Conservation (phyloP, 345 rosid genomes). For the Euphorbia tirucalli region DNA sequence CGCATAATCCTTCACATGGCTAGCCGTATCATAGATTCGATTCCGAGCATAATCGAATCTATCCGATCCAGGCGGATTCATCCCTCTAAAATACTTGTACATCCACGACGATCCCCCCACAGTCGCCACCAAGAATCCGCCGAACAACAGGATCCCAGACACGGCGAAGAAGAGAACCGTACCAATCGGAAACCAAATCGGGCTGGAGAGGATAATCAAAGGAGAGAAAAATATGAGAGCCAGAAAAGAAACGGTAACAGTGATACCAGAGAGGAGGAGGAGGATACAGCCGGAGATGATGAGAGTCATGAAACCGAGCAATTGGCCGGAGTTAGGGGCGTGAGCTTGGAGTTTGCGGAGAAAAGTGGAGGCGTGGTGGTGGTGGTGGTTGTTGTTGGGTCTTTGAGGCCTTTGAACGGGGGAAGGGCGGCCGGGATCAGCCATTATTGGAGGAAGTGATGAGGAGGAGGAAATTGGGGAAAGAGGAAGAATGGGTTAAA, state of each 20-base stretch:
- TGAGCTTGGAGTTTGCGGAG: conserved; percentile 47
- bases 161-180: conserved; percentile 32
- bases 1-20: conserved; percentile 75
- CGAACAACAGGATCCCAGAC: conserved; percentile 45
- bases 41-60: conserved; percentile 64
- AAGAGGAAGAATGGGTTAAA: background rate
- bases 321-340: conserved; percentile 56
- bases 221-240: conserved; percentile 60
- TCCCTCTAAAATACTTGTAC: conserved; percentile 60
- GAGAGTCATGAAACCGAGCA: conserved; percentile 52
- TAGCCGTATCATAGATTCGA: conserved; percentile 77
- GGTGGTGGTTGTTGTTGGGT: background rate
- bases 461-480: background rate
- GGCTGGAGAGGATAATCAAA: conserved; percentile 60
- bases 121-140: conserved; percentile 46
- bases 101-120: conserved; percentile 58
- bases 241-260: conserved; percentile 41
- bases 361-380: conserved; percentile 26
- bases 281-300: conserved; percentile 57
- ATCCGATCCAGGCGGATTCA: conserved; percentile 69
- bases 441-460: conserved; percentile 10
- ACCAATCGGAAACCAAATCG: conserved; percentile 65
- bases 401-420: conserved; percentile 12
- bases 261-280: conserved; percentile 63
- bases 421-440: conserved; percentile 17